phyloP scores from a whole-genome alignment of 352 stramenopile species.

The Phytophthora fragariae region DNA sequence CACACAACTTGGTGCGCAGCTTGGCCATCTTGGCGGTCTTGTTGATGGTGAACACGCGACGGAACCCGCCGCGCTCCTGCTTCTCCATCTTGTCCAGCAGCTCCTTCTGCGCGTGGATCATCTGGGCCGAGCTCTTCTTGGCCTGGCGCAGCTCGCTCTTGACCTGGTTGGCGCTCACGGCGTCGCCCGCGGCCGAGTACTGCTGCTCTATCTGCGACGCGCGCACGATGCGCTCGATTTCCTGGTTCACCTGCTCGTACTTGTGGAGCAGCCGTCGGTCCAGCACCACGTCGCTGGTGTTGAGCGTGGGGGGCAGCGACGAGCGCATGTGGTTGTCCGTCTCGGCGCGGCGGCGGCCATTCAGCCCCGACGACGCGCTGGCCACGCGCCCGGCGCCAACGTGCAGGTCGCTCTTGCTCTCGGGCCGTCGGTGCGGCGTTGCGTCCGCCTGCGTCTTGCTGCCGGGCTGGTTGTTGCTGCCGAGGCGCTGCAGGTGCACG shows the following conservation, averaged over 20 bases:
- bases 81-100: conserved; percentile 85
- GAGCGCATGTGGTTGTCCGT: conserved; percentile 44
- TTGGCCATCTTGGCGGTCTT: conserved; percentile 77
- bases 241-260: conserved; percentile 80
- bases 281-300: conserved; percentile 45
- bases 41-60: conserved; percentile 78
- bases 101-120: conserved; percentile 85
- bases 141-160: conserved; percentile 65
- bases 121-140: conserved; percentile 70
- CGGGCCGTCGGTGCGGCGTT: conserved; percentile 1
- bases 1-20: conserved; percentile 69
- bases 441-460: conserved; percentile 9
- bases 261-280: conserved; percentile 74
- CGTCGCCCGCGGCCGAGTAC: conserved; percentile 17
- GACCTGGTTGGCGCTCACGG: conserved; percentile 41
- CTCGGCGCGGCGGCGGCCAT: conserved; percentile 39
- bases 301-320: conserved; percentile 46
- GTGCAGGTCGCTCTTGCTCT: conserved; percentile 21
- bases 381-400: conserved; percentile 14
- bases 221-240: conserved; percentile 77
- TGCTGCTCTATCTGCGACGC: conserved; percentile 59
- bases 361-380: conserved; percentile 19
- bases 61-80: conserved; percentile 69
- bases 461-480: conserved; percentile 9
- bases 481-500: conserved; percentile 30